These are phyloP conservation scores for Fusarium sp. DNA, from an alignment of 2,329 filamentous ascomycete genomes.

Conservation along the genomic window DNA sequence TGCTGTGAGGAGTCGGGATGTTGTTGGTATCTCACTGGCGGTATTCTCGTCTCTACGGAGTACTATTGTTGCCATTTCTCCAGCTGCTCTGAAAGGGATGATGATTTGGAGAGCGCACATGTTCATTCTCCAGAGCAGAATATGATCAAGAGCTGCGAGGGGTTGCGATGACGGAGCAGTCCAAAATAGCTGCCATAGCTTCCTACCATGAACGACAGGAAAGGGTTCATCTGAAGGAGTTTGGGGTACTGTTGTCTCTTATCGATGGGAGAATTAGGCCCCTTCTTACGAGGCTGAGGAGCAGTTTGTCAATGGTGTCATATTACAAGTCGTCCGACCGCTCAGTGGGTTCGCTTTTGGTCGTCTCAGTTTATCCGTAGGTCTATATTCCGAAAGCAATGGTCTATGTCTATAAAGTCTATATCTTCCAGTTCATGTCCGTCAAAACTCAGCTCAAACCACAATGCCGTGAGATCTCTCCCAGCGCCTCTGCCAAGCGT, in stretches of 20 bases:
- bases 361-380: neutral
- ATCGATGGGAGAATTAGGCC: neutral
- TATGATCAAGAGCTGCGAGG: neutral
- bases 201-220: too few relatives aligned
- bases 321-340: rapidly evolving
- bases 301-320: neutral
- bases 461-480: neutral
- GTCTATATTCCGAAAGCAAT: neutral
- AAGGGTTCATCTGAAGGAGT: too few relatives aligned
- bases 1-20: neutral
- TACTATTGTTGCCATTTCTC: rapidly evolving
- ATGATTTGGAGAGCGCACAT: neutral
- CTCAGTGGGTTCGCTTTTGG: neutral
- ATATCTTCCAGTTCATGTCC: neutral
- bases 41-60: too few relatives aligned
- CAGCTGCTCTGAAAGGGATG: neutral
- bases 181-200: neutral
- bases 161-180: neutral
- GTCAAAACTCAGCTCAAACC: neutral
- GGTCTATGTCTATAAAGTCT: constrained; percentile 5
- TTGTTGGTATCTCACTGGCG: rapidly evolving
- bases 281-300: neutral
- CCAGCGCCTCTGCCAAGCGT: neutral
- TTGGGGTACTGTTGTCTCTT: neutral
- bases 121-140: neutral